Percentiles rank a stretch among this genome's conserved stretches.
These are phyloP conservation scores for Penicillium fimorum DNA, from an alignment of 495 filamentous ascomycete genomes.

Conservation along the genomic window DNA sequence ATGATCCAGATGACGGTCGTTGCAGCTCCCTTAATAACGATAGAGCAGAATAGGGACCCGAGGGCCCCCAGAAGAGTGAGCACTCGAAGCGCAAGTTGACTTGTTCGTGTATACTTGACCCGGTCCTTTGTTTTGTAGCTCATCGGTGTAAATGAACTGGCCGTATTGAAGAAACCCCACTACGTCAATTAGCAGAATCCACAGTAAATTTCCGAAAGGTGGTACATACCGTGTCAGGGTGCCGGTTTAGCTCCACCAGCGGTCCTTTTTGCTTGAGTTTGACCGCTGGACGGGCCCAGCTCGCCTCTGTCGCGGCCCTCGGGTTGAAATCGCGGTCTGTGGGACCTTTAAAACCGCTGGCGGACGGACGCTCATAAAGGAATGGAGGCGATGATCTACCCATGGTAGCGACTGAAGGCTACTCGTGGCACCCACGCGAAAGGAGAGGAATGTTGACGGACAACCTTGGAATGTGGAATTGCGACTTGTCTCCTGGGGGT, in stretches of 20 bases:
- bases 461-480: slow-evolving; percentile 24
- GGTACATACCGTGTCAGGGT: slow-evolving; percentile 71
- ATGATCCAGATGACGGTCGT: slow-evolving; percentile 68
- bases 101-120: slow-evolving; percentile 61
- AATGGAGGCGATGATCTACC: slow-evolving; percentile 65
- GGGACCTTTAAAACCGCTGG: slow-evolving; percentile 48
- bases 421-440: slow-evolving; percentile 37
- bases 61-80: slow-evolving; percentile 64
- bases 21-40: slow-evolving; percentile 66
- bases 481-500: slow-evolving; percentile 22
- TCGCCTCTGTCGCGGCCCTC: slow-evolving; percentile 74
- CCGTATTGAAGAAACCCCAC: slow-evolving; percentile 47
- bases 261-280: slow-evolving; percentile 69
- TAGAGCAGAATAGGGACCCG: slow-evolving; percentile 68
- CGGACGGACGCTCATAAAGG: slow-evolving; percentile 64
- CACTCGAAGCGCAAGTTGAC: slow-evolving; percentile 65
- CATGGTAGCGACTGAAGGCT: slow-evolving; percentile 47
- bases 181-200: slow-evolving; percentile 17
- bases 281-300: slow-evolving; percentile 53
- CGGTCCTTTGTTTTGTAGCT: slow-evolving; percentile 62
- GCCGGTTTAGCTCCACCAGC: slow-evolving; percentile 72
- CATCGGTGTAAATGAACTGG: slow-evolving; percentile 61
- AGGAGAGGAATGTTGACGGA: slow-evolving; percentile 32
- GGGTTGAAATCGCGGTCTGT: slow-evolving; percentile 70
- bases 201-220: slow-evolving; percentile 10